A percentile compares a stretch with the other conserved stretches of the same genome.
These are phyloP conservation scores for Periglandula ipomoeae DNA, from an alignment of 2,329 filamentous ascomycete genomes.

Conservation along the genomic window DNA sequence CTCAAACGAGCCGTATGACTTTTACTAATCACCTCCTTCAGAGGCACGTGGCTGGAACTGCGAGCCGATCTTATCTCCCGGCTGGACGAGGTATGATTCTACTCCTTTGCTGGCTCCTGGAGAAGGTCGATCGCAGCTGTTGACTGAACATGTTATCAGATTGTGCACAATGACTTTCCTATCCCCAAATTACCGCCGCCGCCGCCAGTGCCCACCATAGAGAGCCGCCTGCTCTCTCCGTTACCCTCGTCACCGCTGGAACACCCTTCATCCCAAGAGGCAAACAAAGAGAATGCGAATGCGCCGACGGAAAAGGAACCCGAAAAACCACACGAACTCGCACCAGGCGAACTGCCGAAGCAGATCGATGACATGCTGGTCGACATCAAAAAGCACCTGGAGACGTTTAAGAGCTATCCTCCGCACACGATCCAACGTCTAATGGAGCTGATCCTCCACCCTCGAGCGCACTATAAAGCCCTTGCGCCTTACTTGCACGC, in stretches of 20 bases:
- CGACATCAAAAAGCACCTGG: slow-evolving; percentile 53
- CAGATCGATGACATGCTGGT: slow-evolving; percentile 54
- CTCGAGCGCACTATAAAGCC: slow-evolving; percentile 69
- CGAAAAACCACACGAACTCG: slow-evolving; percentile 19
- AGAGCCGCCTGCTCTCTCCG: slow-evolving; percentile 29
- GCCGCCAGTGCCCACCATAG: slow-evolving; percentile 22
- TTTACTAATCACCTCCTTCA: slow-evolving; percentile 28
- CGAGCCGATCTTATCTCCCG: slow-evolving; percentile 56
- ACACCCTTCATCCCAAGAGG: slow-evolving; percentile 41
- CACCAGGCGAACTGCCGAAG: slow-evolving; percentile 47
- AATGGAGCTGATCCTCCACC: slow-evolving; percentile 72
- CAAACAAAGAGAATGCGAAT: slow-evolving; percentile 65
- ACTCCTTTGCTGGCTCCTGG: background rate
- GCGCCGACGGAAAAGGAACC: slow-evolving; percentile 33
- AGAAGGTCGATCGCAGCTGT: background rate
- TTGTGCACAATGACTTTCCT: slow-evolving; percentile 66
- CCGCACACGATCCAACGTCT: slow-evolving; percentile 91
- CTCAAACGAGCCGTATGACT: slow-evolving; percentile 11
- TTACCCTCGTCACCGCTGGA: slow-evolving; percentile 35
- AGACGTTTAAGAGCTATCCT: slow-evolving; percentile 62
- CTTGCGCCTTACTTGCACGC: slow-evolving; percentile 83
- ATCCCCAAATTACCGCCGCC: slow-evolving; percentile 50
- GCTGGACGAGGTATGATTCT: slow-evolving; percentile 48
- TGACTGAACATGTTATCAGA: slow-evolving; percentile 37
- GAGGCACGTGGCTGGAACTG: slow-evolving; percentile 60